These are phyloP conservation scores for Trichoderma asperelloides DNA, from an alignment of 495 filamentous ascomycete genomes.

Conservation along the genomic window DNA sequence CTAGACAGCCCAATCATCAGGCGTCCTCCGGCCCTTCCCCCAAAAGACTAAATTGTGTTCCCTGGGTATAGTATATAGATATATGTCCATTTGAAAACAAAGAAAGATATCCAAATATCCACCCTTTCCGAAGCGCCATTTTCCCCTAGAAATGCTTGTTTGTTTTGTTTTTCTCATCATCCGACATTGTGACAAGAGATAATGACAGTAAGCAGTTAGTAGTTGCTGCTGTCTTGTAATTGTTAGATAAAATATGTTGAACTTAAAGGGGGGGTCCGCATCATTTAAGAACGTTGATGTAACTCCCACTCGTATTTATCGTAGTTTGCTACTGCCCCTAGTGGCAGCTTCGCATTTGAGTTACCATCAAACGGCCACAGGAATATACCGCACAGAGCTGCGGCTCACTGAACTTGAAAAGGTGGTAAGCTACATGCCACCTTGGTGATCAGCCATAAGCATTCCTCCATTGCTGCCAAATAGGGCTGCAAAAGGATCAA, in stretches of 20 bases:
- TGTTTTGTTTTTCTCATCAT: neutral
- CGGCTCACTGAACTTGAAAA: neutral
- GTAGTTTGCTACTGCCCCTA: neutral
- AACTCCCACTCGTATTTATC: neutral
- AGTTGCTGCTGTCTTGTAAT: too few species aligned
- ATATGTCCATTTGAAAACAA: neutral
- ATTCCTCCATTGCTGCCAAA: slow-evolving; percentile 1
- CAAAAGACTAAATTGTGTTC: neutral
- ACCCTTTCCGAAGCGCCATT: neutral
- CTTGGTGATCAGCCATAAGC: neutral
- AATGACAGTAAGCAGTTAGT: neutral
- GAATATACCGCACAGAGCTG: neutral
- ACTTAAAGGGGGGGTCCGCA: too few species aligned
- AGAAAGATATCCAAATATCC: neutral
- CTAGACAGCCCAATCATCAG: neutral
- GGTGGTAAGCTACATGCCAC: neutral
- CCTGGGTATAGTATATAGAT: slow-evolving; percentile 2
- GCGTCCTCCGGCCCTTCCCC: neutral
- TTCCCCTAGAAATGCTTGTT: neutral
- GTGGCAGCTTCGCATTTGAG: too few species aligned
- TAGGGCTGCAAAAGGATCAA: neutral
- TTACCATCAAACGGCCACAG: too few species aligned
- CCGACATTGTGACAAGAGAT: neutral
- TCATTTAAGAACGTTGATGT: neutral
- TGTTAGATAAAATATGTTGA: too few species aligned